These are phyloP conservation scores for Fusarium keratoplasticum DNA, from an alignment of 2,329 filamentous ascomycete genomes.

Conservation along the genomic window DNA sequence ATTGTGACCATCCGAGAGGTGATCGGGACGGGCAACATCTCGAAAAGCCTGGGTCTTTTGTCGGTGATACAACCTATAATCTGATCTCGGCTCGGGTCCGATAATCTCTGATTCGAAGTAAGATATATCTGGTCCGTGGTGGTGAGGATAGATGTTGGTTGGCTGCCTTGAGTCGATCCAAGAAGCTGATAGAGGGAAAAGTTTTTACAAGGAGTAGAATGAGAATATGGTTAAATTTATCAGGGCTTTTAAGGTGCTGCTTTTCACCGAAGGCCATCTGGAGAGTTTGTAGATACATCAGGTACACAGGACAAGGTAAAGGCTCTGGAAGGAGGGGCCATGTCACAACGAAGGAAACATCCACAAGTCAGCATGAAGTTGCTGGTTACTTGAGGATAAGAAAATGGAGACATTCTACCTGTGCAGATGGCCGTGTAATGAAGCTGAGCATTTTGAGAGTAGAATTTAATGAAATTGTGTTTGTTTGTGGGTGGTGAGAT, in stretches of 20 bases:
- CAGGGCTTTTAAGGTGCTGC: not conserved
- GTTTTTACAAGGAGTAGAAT: not conserved
- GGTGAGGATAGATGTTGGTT: not conserved
- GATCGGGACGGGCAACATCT: not conserved
- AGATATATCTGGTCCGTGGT: not conserved
- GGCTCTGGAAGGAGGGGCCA: not conserved
- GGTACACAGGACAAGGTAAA: not conserved
- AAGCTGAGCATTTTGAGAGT: not conserved
- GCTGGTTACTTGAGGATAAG: not conserved
- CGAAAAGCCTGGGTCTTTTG: too few species aligned
- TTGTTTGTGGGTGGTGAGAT: not conserved
- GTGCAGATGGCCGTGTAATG: not conserved
- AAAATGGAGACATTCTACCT: not conserved
- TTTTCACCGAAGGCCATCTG: not conserved
- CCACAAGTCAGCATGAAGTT: not conserved
- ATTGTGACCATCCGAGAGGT: too few species aligned
- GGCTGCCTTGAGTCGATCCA: not conserved
- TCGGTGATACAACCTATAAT: not conserved
- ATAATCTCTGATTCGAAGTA: not conserved
- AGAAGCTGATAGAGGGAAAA: not conserved
- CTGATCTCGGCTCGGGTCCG: not conserved
- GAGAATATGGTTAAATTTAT: not conserved
- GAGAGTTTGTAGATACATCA: not conserved
- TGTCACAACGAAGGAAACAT: not conserved
- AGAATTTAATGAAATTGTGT: not conserved